phyloP scores from a whole-genome alignment of 495 filamentous ascomycete species.

The Oidiodendron maius region DNA sequence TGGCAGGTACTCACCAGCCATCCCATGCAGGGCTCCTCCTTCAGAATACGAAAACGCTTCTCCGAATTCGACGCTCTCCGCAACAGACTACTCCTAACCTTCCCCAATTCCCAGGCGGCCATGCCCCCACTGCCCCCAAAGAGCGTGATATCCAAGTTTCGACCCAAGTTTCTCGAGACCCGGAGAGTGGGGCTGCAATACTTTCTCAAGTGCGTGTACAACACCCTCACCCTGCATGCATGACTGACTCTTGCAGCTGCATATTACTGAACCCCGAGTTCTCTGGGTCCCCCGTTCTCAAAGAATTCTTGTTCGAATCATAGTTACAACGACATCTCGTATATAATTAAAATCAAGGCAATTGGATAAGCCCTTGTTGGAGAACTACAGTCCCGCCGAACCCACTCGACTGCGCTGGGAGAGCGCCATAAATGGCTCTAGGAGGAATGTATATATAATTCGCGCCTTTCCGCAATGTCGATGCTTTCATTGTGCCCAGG shows the following conservation, averaged over 20 bases:
- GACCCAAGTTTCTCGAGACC: conserved; percentile 46
- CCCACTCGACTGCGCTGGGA: no score
- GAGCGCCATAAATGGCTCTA: no score
- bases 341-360: no score
- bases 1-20: background rate
- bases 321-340: no score
- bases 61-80: conserved; percentile 53
- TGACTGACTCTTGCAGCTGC: conserved; percentile 31
- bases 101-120: conserved; percentile 47
- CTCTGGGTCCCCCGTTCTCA: conserved; percentile 47
- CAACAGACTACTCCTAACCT: conserved; percentile 41
- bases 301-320: conserved; percentile 50
- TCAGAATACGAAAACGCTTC: conserved; percentile 52
- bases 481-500: no score
- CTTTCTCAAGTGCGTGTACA: conserved; percentile 43
- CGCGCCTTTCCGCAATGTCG: no score
- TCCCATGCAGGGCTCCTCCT: conserved; percentile 37
- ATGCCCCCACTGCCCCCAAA: conserved; percentile 52
- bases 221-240: background rate
- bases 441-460: no score
- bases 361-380: no score
- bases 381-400: no score
- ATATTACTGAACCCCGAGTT: conserved; percentile 53
- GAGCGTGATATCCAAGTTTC: conserved; percentile 46
- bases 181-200: conserved; percentile 47